A percentile compares a stretch with the other conserved stretches of the same genome.
Evolutionary conservation across 805 yeast genomes (phyloP).

Genomic region (Hanseniaspora singularis): DNA sequence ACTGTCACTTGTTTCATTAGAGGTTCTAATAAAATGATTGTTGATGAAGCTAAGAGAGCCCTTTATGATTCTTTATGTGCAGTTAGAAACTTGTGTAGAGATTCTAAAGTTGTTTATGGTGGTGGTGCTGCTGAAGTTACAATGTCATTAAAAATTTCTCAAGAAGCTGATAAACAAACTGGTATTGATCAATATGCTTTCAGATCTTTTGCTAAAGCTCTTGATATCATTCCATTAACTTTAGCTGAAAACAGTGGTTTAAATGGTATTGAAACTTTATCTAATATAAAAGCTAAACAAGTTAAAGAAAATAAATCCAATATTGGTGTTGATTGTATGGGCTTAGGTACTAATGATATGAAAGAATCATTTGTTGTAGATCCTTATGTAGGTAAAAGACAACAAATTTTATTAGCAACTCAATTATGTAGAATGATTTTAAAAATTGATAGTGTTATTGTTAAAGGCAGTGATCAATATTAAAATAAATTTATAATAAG

Average conservation of each 20-base stretch:
- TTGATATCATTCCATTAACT: slow-evolving; percentile 86
- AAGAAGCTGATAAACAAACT: slow-evolving; percentile 81
- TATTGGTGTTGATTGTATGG: slow-evolving; percentile 90
- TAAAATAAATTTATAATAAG: slow-evolving; percentile 20
- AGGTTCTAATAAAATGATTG: slow-evolving; percentile 96
- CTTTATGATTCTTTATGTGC: slow-evolving; percentile 94
- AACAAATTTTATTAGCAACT: slow-evolving; percentile 88
- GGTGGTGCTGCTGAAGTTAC: slow-evolving; percentile 98
- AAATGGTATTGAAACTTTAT: slow-evolving; percentile 81
- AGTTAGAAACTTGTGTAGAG: slow-evolving; percentile 86
- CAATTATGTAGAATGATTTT: slow-evolving; percentile 96
- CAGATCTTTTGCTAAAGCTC: slow-evolving; percentile 84
- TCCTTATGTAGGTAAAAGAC: slow-evolving; percentile 94
- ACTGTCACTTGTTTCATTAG: slow-evolving; percentile 77
- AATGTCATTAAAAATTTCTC: slow-evolving; percentile 80
- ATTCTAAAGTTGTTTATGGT: slow-evolving; percentile 92
- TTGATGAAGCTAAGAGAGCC: slow-evolving; percentile 93
- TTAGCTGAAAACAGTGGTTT: slow-evolving; percentile 95
- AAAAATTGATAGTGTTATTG: slow-evolving; percentile 91
- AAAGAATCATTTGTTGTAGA: slow-evolving; percentile 87
- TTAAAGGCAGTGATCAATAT: slow-evolving; percentile 72
- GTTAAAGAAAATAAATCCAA: slow-evolving; percentile 55
- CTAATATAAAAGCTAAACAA: slow-evolving; percentile 74
- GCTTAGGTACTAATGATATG: slow-evolving; percentile 83
- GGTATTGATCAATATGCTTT: slow-evolving; percentile 98